Evolutionary conservation across 2,329 filamentous ascomycete species (phyloP), one percentile per base, ranked within the genome.

Genomic region (Thelonectria discophora): DNA sequence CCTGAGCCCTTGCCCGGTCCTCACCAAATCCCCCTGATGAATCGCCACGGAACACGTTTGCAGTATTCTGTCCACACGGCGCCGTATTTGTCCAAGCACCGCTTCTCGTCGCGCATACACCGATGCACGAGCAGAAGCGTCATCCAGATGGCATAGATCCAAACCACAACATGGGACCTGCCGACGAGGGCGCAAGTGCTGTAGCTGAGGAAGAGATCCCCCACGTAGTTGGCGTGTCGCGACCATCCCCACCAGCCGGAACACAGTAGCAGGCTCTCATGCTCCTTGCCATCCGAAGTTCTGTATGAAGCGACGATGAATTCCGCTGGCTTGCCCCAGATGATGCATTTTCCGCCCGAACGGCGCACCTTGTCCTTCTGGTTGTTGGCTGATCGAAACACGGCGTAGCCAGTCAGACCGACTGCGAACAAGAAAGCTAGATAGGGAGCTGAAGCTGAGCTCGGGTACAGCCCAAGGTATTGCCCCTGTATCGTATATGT

Each of bases 401-500:
- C 54, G 0, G 70, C 64, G 58, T 83, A 83, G 4, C 80, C 80
- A 18, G 58, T 59, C 2, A 72, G 20, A 1, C 71, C 71, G 0
- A 72, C 32, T 3, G 47, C 2, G 32, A 58, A 73, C 58, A 46
- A 77, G 18, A 47, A 50, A 2, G 60, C 57, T 3, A 71, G 17
- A 11, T 69, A 73, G 18, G n/a, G 49, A 15, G n/a, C 72, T 52
- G 37, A 78, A 50, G 50, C 69, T 51, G 51, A 77, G 47, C 34
- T 67, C 2, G 80, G 80, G 56, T 82, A 78, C 1, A 72, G 68
- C 2, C 79, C 78, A 1, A 84, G 71, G 52, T 81, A 84, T 60
- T 84, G 81, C 0, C 76, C 76, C 61, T 84, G 81, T 1, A 82
- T 74, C 0, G 81, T 83, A 65, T 83, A 83, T 21, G 79, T 76